These are phyloP conservation scores for Staphylotrichum longicolle DNA, from an alignment of 495 filamentous ascomycete genomes.

Conservation along the genomic window DNA sequence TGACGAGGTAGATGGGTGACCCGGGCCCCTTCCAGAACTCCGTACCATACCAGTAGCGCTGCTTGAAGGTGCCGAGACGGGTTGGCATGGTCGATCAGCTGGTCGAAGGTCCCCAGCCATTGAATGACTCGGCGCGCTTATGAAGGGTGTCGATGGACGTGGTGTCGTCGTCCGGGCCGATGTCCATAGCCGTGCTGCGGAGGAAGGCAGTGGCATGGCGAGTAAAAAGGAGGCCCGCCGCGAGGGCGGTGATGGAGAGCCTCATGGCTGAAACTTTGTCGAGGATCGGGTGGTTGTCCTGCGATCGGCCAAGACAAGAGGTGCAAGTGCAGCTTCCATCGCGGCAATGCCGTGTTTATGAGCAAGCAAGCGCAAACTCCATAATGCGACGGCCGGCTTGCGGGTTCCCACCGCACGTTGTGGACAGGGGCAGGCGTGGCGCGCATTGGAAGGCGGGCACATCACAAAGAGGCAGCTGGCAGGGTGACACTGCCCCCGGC, in stretches of 20 bases:
- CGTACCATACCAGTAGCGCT: slow-evolving; percentile 36
- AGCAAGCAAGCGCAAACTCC: background rate
- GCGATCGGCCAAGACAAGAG: too few species aligned
- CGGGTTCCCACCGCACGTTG: background rate
- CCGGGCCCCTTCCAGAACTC: slow-evolving; percentile 36
- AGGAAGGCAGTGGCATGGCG: slow-evolving; percentile 12
- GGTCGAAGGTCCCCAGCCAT: slow-evolving; percentile 34
- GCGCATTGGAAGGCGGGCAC: background rate
- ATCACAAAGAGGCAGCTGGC: slow-evolving; percentile 15
- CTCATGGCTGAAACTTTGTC: slow-evolving; percentile 6
- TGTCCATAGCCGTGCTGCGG: slow-evolving; percentile 25
- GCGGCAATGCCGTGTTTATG: background rate
- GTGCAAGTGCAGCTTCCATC: background rate
- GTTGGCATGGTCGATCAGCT: slow-evolving; percentile 37
- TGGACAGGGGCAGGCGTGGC: slow-evolving; percentile 10
- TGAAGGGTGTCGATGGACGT: slow-evolving; percentile 13
- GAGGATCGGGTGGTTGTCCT: too few species aligned
- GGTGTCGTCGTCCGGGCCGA: slow-evolving; percentile 29
- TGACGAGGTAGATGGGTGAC: slow-evolving; percentile 44
- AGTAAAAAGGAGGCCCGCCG: slow-evolving; percentile 17
- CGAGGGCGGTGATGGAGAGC: slow-evolving; percentile 14
- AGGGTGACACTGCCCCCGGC: background rate
- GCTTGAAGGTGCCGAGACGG: slow-evolving; percentile 37
- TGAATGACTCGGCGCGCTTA: slow-evolving; percentile 32
- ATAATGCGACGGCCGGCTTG: background rate